Conservation (phyloP, 2,329 filamentous ascomycete species). For the Aspergillus sp. region DNA sequence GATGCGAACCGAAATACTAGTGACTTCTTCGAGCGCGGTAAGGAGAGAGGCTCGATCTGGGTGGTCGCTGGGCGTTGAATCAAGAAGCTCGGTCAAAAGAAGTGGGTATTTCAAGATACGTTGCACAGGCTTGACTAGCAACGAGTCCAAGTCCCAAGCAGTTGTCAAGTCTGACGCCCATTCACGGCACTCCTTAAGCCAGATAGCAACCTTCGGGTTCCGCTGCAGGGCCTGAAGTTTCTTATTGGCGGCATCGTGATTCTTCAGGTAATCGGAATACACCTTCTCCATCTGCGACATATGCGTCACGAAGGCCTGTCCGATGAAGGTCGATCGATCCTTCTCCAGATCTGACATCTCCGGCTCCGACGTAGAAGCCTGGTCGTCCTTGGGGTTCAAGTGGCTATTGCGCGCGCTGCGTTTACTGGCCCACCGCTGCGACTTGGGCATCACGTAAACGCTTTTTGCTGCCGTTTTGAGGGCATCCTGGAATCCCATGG, state of each 20-base stretch:
- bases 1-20: conserved; percentile 62
- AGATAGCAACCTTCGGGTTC: conserved; percentile 64
- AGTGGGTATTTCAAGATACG: conserved; percentile 91
- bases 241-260: conserved; percentile 60
- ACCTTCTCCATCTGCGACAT: conserved; percentile 59
- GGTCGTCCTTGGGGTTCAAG: conserved; percentile 24
- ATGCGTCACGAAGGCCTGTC: conserved; percentile 54
- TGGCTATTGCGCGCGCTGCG: conserved; percentile 42
- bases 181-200: conserved; percentile 89
- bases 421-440: conserved; percentile 50
- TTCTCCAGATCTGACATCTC: conserved; percentile 48
- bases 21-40: conserved; percentile 65
- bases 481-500: conserved; percentile 70
- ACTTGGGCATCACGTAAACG: conserved; percentile 66
- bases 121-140: conserved; percentile 97
- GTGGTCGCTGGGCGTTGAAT: conserved; percentile 75
- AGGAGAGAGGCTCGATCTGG: conserved; percentile 72
- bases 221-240: conserved; percentile 48
- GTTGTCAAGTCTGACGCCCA: conserved; percentile 88
- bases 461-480: conserved; percentile 75
- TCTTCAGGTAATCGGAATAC: conserved; percentile 61
- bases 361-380: conserved; percentile 18
- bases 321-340: conserved; percentile 55
- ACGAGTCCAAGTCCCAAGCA: conserved; percentile 90
- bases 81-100: conserved; percentile 72